Conservation (phyloP, 1,284 basidiomycete genomes). For the Ustilago xerochloae region DNA sequence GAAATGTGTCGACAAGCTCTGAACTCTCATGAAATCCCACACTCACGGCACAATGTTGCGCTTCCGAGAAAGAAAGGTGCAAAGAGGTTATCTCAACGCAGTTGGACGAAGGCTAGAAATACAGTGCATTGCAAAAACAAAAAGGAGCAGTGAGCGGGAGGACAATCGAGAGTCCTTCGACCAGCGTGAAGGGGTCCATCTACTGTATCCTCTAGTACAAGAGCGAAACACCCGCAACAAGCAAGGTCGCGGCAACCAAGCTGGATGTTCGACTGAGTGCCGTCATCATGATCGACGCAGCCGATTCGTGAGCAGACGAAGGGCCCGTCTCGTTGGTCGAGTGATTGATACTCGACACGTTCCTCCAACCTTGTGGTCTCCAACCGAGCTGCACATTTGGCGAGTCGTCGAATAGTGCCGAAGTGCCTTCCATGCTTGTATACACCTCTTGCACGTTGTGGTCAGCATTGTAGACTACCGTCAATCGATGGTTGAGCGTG, state of each 20-base stretch:
- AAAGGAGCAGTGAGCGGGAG: too few relatives aligned
- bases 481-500: slow-evolving; percentile 47
- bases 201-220: not conserved
- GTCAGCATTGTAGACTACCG: slow-evolving; percentile 56
- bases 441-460: slow-evolving; percentile 61
- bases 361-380: slow-evolving; percentile 61
- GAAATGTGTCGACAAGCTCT: too few relatives aligned
- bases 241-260: not conserved
- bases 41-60: too few relatives aligned
- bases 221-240: not conserved
- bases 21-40: too few relatives aligned
- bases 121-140: too few relatives aligned
- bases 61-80: too few relatives aligned
- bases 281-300: not conserved
- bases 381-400: slow-evolving; percentile 59
- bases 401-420: slow-evolving; percentile 56
- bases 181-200: too few relatives aligned
- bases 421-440: slow-evolving; percentile 49
- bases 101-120: too few relatives aligned
- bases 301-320: not conserved
- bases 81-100: too few relatives aligned
- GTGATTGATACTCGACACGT: slow-evolving; percentile 19
- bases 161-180: too few relatives aligned
- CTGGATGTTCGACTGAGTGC: not conserved
- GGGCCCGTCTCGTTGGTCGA: slow-evolving; percentile 5